Percentiles rank a stretch among this genome's conserved stretches.
phyloP scores from a whole-genome alignment of 2,329 filamentous ascomycete species.

The Zarea fungicola region DNA sequence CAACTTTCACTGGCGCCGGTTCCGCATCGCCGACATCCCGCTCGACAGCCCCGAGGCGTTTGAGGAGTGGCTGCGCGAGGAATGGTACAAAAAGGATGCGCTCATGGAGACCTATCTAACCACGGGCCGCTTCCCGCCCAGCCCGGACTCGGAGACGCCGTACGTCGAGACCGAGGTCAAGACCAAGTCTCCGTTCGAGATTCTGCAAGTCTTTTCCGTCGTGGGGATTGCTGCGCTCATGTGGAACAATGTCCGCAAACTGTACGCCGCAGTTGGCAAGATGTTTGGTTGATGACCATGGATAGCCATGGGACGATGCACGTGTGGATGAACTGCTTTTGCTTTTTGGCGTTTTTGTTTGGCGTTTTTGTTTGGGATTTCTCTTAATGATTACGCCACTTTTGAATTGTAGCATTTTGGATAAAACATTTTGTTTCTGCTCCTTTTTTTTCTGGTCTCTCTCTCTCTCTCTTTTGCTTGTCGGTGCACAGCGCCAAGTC shows the following conservation, averaged over 20 bases:
- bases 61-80: conserved; percentile 74
- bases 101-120: conserved; percentile 77
- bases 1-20: conserved; percentile 94
- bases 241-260: conserved; percentile 33
- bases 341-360: not conserved
- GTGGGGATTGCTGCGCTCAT: conserved; percentile 39
- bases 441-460: not conserved
- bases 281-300: not conserved
- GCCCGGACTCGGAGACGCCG: conserved; percentile 42
- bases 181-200: conserved; percentile 49
- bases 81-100: conserved; percentile 90
- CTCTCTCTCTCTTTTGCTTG: not conserved
- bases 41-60: conserved; percentile 69
- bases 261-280: conserved; percentile 12
- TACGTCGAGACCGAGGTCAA: conserved; percentile 57
- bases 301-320: too few relatives aligned
- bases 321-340: too few relatives aligned
- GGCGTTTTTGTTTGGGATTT: not conserved
- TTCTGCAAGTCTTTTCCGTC: conserved; percentile 49
- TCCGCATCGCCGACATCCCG: conserved; percentile 74
- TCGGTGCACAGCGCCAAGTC: not conserved
- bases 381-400: too few relatives aligned
- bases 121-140: conserved; percentile 74
- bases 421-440: not conserved
- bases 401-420: too few relatives aligned